Conservation (phyloP, 495 filamentous ascomycete species). For the Pyrenula massariospora region DNA sequence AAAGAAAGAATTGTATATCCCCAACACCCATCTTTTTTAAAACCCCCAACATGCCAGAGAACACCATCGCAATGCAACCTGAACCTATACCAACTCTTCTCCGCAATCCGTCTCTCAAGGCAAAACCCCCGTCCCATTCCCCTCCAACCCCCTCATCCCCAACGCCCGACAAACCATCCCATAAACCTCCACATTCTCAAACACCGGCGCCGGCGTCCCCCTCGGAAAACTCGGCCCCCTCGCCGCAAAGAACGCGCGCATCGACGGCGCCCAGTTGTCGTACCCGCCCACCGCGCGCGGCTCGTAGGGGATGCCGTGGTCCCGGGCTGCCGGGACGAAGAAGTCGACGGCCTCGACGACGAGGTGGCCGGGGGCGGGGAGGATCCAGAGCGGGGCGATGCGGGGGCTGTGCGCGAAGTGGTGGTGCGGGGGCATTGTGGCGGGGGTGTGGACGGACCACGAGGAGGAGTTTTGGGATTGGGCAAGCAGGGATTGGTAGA, state of each 20-base stretch:
- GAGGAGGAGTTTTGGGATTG: slow-evolving; percentile 32
- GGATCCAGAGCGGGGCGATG: slow-evolving; percentile 42
- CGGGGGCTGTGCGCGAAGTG: slow-evolving; percentile 38
- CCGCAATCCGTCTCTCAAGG: neutral
- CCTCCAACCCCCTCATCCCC: slow-evolving; percentile 27
- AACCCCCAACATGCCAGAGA: no score
- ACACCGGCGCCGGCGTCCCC: slow-evolving; percentile 21
- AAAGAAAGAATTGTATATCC: no score
- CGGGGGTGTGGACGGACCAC: slow-evolving; percentile 35
- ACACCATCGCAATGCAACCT: no score
- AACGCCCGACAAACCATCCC: slow-evolving; percentile 56
- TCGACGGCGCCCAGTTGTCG: slow-evolving; percentile 37
- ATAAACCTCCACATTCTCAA: slow-evolving; percentile 74
- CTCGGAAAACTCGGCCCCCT: slow-evolving; percentile 35
- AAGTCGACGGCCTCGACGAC: slow-evolving; percentile 36
- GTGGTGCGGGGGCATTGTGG: slow-evolving; percentile 36
- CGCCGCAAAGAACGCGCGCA: slow-evolving; percentile 42
- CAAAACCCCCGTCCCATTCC: slow-evolving; percentile 28
- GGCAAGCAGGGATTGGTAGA: neutral
- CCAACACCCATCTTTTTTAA: no score
- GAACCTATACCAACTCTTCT: no score
- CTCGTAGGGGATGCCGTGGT: slow-evolving; percentile 24
- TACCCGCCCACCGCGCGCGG: slow-evolving; percentile 39
- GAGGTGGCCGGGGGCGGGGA: slow-evolving; percentile 40
- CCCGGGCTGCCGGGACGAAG: slow-evolving; percentile 24